Percentiles rank a stretch among this genome's conserved stretches.
These are phyloP conservation scores for Tuber umbilicatum DNA, from an alignment of 495 filamentous ascomycete genomes.

Conservation along the genomic window DNA sequence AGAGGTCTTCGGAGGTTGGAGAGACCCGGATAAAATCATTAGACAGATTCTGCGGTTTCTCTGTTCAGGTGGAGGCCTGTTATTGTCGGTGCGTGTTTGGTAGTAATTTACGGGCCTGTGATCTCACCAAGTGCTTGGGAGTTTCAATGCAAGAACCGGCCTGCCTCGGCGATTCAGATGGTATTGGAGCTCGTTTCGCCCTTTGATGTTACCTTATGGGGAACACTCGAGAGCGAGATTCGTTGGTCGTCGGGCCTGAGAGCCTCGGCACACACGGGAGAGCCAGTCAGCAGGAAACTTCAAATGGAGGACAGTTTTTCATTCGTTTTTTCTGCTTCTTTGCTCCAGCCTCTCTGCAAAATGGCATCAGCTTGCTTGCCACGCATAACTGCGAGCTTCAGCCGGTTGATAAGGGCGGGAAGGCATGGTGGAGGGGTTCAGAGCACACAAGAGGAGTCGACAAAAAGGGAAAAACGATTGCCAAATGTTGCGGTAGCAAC, in stretches of 20 bases:
- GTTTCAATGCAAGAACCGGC: neutral
- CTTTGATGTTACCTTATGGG: slow-evolving; percentile 21
- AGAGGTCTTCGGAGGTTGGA: neutral
- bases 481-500: slow-evolving; percentile 30
- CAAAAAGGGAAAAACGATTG: slow-evolving; percentile 28
- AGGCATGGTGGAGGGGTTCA: slow-evolving; percentile 3
- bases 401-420: slow-evolving; percentile 29
- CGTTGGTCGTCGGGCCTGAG: neutral
- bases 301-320: neutral
- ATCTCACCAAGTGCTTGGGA: neutral
- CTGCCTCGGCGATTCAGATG: neutral
- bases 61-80: neutral
- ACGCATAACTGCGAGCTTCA: slow-evolving; percentile 13
- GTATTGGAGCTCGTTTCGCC: slow-evolving; percentile 6
- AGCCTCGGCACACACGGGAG: neutral
- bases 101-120: neutral
- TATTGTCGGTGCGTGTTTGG: neutral
- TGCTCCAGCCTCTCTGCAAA: slow-evolving; percentile 8
- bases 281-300: neutral
- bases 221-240: slow-evolving; percentile 4
- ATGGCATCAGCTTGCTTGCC: slow-evolving; percentile 21
- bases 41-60: neutral
- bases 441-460: slow-evolving; percentile 15
- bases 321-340: neutral
- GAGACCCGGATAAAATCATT: neutral